These are phyloP conservation scores for Didymosphaeria variabile DNA, from an alignment of 2,329 filamentous ascomycete genomes.

Conservation along the genomic window DNA sequence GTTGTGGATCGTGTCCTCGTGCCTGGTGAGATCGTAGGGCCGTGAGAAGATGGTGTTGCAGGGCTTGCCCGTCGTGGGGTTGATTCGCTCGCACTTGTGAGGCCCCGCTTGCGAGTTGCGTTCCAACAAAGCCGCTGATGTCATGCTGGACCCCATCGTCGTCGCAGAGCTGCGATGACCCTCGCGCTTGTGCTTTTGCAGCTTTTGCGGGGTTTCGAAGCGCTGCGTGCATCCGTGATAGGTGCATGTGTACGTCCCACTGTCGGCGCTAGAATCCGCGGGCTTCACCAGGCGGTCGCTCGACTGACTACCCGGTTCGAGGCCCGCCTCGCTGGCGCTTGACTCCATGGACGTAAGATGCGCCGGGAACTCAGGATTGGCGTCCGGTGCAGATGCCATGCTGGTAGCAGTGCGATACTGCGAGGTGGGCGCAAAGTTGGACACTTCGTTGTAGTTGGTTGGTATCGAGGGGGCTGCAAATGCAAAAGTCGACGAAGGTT, in stretches of 20 bases:
- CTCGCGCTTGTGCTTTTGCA: slow-evolving; percentile 97
- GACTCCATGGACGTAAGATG: slow-evolving; percentile 70
- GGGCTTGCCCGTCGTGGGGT: slow-evolving; percentile 92
- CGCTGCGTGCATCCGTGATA: slow-evolving; percentile 89
- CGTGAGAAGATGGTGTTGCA: slow-evolving; percentile 95
- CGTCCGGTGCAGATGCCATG: slow-evolving; percentile 47
- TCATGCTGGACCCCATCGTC: slow-evolving; percentile 52
- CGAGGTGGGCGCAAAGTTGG: slow-evolving; percentile 40
- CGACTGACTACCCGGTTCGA: slow-evolving; percentile 53
- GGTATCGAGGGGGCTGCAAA: slow-evolving; percentile 56
- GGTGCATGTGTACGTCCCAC: slow-evolving; percentile 94
- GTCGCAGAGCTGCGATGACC: slow-evolving; percentile 70
- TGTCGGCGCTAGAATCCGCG: slow-evolving; percentile 72
- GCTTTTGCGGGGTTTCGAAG: slow-evolving; percentile 84
- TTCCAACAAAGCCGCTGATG: slow-evolving; percentile 63
- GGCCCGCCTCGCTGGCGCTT: slow-evolving; percentile 63
- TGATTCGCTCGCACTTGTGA: slow-evolving; percentile 91
- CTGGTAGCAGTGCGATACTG: slow-evolving; percentile 46
- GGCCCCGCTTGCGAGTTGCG: slow-evolving; percentile 91
- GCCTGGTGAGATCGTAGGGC: slow-evolving; percentile 94
- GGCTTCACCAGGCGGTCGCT: slow-evolving; percentile 62
- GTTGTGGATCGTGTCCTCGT: slow-evolving; percentile 98
- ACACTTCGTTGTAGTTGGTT: slow-evolving; percentile 42
- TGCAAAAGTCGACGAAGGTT: slow-evolving; percentile 52
- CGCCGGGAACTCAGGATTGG: slow-evolving; percentile 67